Evolutionary conservation across 495 filamentous ascomycete genomes (phyloP), one percentile per base, ranked within the genome.

Genomic region (Penicillium diatomitis): DNA sequence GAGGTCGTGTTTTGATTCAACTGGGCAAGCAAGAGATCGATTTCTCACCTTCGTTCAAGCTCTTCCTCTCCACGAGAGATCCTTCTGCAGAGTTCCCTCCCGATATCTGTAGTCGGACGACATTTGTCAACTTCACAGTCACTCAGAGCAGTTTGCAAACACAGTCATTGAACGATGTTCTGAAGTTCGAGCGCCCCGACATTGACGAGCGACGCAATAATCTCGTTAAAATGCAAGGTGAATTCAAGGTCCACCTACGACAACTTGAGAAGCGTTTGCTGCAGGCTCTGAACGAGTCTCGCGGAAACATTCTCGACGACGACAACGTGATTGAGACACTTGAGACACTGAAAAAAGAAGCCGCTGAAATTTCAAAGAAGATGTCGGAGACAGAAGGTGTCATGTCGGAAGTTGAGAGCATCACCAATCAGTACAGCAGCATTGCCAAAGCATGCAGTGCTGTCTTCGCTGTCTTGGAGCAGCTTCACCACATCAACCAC

Each of bases 11-110:
- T 35, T 79, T 99, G 41, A 97, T 97, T 50, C 92, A 97, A 63
- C 84, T 99, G 32, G 92, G 92, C 56, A 96, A 91, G 66, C 94
- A 99, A 69, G 90, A 97, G 65, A 99, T 99, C 48, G 92, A 99
- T 68, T 97, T 99, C 69, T 99, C 92, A 39, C 94, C 92, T 8
- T 81, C 90, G 2, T 99, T 99, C 78, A 91, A 85, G 66, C 77
- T 99, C 35, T 99, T 91, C 69, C 72, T 99, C 45, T 96, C 90
- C 1, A 99, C 92, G 2, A 76, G 90, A 55, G 94, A 99, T 75
- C 92, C 92, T 4, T 97, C 92, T 41, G 92, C 92, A 5, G 85
- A 83, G 6, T 99, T 99, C 68, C 83, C 92, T n/a, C 92, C 92
- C 3, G 92, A 99, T 69, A 85, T 99, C 41, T 99, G 94, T 80